phyloP scores from a whole-genome alignment of 2,329 filamentous ascomycete genomes.

The Penicillium sp. region DNA sequence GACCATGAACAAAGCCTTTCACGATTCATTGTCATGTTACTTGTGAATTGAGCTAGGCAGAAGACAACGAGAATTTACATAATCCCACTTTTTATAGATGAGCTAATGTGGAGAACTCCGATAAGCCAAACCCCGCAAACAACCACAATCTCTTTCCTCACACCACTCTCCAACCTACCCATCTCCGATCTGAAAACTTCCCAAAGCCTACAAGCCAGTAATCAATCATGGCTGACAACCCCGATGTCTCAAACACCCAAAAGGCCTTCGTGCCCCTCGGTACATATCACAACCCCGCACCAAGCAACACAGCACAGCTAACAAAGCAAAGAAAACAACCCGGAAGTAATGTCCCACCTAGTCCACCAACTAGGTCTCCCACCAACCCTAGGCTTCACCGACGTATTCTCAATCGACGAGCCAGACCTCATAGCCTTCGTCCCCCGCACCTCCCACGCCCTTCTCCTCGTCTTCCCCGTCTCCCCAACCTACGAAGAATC shows the following conservation, averaged over 20 bases:
- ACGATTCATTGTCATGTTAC: too few relatives aligned
- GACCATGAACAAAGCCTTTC: too few relatives aligned
- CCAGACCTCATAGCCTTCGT: conserved; percentile 81
- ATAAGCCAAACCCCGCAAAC: not conserved
- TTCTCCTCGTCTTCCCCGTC: conserved; percentile 90
- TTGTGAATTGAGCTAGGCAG: too few relatives aligned
- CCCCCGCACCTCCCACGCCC: conserved; percentile 81
- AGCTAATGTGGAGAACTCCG: not conserved
- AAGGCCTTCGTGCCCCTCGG: conserved; percentile 53
- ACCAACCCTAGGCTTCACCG: conserved; percentile 74
- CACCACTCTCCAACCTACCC: not conserved
- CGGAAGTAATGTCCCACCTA: conserved; percentile 81
- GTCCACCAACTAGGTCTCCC: conserved; percentile 82
- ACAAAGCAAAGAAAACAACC: conserved; percentile 65
- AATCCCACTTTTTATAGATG: not conserved
- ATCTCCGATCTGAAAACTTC: not conserved
- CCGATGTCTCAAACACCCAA: conserved; percentile 39
- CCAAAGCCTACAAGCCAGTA: not conserved
- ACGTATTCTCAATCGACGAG: conserved; percentile 89
- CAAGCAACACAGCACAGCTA: conserved; percentile 2
- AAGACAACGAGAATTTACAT: not conserved
- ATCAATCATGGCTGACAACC: conserved; percentile 31
- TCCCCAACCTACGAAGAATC: conserved; percentile 75
- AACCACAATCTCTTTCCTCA: not conserved
- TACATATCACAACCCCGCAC: conserved; percentile 18